Base-by-base conservation (phyloP, 352 stramenopile species). In the Phytopythium helicoides region DNA sequence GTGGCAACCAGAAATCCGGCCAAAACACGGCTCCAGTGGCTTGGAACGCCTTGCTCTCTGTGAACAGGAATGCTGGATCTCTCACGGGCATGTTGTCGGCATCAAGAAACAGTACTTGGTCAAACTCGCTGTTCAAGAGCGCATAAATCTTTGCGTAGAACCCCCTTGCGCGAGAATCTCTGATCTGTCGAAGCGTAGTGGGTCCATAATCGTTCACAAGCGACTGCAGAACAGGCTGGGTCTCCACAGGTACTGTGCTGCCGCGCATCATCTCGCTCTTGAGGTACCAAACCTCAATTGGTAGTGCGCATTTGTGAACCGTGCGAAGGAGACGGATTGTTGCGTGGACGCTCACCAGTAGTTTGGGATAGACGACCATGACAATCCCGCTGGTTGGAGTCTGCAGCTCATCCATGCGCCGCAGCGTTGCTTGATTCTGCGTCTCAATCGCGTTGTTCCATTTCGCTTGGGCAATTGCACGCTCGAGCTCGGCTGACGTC, bases 1-100 rank as follows among this genome's bases (percentile, higher is more conserved):
- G 54, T n/a, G 71, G 68, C 44, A 76, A 66, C 76, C 76, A 87
- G 53, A 79, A 84, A 36, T 87, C 76, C 1, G 76, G 76, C 76
- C 76, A 87, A 40, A 87, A 84, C 15, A 86, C 21, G 12, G 76
- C 71, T 7, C 74, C 76, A 3, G 60, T 79, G 3, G 58, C 47
- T 3, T 33, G 37, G 37, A 77, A 87, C 53, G 77, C 73, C 3
- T 33, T 28, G 2, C 52, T 52, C 2, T 52, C 54, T 6, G 69
- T 42, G 57, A 88, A 89, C 19, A 89, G 48, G 16, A 81, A 84
- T 19, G 60, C 82, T 41, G 77, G 77, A 37, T 89, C 71, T 15
- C 42, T 60, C 34, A 73, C 74, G 0, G 72, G 74, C 16, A 80
- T 49, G 56, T 89, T 89, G 50, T 89, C 77, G 18, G 71, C 66